phyloP scores from a whole-genome alignment of 1,284 basidiomycete genomes.

The Rhodotorula sp. region DNA sequence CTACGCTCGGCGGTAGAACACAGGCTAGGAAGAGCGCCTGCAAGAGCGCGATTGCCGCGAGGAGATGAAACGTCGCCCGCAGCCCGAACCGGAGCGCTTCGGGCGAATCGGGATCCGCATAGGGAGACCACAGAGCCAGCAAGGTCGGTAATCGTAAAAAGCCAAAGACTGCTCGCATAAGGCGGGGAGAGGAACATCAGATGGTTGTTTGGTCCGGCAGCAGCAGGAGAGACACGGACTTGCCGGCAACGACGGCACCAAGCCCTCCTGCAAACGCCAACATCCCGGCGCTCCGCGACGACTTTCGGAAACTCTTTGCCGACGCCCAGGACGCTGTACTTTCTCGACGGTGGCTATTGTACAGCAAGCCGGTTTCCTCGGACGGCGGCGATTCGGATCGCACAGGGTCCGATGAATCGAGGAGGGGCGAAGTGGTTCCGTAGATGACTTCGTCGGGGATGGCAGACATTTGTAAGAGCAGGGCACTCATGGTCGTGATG shows the following conservation, averaged over 20 bases:
- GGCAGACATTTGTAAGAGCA: conserved; percentile 12
- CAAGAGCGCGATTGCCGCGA: neutral
- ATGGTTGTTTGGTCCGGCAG: too few relatives aligned
- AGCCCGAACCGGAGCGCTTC: conserved; percentile 22
- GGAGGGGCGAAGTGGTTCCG: neutral
- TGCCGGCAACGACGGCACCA: conserved; percentile 38
- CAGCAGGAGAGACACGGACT: neutral
- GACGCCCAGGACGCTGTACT: neutral
- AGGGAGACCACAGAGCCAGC: neutral
- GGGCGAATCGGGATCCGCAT: conserved; percentile 8
- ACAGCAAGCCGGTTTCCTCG: neutral
- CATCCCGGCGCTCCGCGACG: conserved; percentile 29
- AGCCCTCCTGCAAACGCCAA: conserved; percentile 36
- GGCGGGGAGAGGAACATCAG: too few relatives aligned
- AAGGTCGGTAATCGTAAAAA: conserved; percentile 34
- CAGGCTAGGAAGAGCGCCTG: neutral
- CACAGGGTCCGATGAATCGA: neutral
- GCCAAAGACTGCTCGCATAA: conserved; percentile 28
- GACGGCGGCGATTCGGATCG: too few relatives aligned
- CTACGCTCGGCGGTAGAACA: neutral
- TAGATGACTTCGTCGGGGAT: neutral
- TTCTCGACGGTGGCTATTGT: neutral
- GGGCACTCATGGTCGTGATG: conserved; percentile 27
- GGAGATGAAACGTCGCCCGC: conserved; percentile 6
- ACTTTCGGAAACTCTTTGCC: neutral